Conservation (phyloP, 2,329 filamentous ascomycete species). For the Fusarium sp. region DNA sequence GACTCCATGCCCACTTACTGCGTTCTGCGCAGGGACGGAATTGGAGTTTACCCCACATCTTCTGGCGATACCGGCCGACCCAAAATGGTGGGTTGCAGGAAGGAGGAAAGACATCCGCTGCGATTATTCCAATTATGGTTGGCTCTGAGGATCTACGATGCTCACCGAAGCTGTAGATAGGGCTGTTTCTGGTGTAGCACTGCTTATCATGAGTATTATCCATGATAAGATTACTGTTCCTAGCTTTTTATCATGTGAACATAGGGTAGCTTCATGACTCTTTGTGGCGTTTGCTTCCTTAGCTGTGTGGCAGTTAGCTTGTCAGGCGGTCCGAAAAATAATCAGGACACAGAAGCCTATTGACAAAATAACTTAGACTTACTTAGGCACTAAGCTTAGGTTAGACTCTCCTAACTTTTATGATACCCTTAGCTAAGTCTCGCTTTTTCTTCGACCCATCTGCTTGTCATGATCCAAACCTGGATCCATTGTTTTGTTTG, state of each 20-base stretch:
- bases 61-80: slow-evolving; percentile 43
- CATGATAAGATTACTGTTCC: background rate
- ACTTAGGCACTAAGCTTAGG: too few species aligned
- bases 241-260: background rate
- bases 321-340: too few species aligned
- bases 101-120: slow-evolving; percentile 2
- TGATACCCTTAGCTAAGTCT: too few species aligned
- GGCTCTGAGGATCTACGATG: background rate
- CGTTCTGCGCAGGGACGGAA: slow-evolving; percentile 11
- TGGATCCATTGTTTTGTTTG: background rate
- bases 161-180: slow-evolving; percentile 9
- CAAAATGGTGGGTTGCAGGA: slow-evolving; percentile 38
- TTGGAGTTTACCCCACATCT: slow-evolving; percentile 43
- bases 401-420: too few species aligned
- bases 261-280: slow-evolving; percentile 16
- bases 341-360: too few species aligned
- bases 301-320: slow-evolving; percentile 23
- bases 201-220: background rate
- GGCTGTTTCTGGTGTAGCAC: background rate
- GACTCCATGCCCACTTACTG: slow-evolving; percentile 22
- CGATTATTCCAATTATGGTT: slow-evolving; percentile 10
- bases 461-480: slow-evolving; percentile 2
- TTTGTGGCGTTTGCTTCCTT: slow-evolving; percentile 15
- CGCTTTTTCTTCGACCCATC: too few species aligned
- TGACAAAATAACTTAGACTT: too few species aligned